Evolutionary conservation across 2,329 filamentous ascomycete genomes (phyloP).

Genomic region (Colletotrichum agaves): DNA sequence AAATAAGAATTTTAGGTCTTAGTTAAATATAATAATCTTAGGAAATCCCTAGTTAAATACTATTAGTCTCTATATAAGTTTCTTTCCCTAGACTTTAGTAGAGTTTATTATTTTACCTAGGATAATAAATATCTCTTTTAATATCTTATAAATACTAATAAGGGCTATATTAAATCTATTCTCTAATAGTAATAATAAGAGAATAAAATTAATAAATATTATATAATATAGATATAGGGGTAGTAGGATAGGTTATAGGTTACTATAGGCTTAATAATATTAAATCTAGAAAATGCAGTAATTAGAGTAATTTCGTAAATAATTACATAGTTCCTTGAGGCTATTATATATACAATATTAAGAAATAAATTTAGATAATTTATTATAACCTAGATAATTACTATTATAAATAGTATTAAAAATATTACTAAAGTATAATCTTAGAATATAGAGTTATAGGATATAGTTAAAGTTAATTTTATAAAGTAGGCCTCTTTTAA

Average conservation of each 20-base stretch:
- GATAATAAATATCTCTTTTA: background rate
- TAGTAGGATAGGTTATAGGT: background rate
- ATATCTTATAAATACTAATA: background rate
- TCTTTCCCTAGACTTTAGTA: too few species aligned
- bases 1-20: background rate
- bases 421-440: too few species aligned
- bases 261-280: background rate
- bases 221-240: background rate
- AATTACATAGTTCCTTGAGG: too few species aligned
- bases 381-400: too few species aligned
- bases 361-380: too few species aligned
- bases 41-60: background rate
- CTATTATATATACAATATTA: too few species aligned
- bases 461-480: too few species aligned
- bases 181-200: background rate
- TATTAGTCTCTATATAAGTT: background rate
- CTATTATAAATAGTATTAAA: too few species aligned
- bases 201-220: background rate
- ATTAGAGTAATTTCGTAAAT: too few species aligned
- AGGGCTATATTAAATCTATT: background rate
- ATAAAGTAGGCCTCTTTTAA: too few species aligned
- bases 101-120: background rate
- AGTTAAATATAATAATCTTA: background rate
- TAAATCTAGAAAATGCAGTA: too few species aligned
- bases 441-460: too few species aligned